Base-by-base conservation (phyloP, 108 stramenopile species). In the Cyclotella atomus region DNA sequence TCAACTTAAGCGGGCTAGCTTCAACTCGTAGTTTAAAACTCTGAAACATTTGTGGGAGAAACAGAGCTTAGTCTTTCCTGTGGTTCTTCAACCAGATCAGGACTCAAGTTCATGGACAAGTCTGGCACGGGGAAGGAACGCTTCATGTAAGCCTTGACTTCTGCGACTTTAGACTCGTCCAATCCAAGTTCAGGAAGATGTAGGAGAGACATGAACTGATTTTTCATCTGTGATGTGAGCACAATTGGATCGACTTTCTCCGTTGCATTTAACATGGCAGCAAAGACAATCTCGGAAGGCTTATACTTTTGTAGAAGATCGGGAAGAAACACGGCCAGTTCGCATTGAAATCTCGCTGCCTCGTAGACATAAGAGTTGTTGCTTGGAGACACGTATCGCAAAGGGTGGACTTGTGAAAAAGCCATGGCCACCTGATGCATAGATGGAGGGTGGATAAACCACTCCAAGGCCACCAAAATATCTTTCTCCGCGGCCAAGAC, bases 321-420 rank as follows among this genome's bases (percentile, higher is more conserved):
- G 6, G 71, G 71, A 29, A 61, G 17, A 28, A 73, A 73, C 5
- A 73, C 15, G 38, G 47, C 61, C 7, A 73, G 24, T 27, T 73
- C 71, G 44, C 61, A 30, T 54, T 73, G 71, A 54, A 54, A 63
- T 25, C 62, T 24, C 10, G 71, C 33, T 9, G 71, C 71, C 36
- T 73, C 71, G 38, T 61, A 54, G n/a, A 63, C 35, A 60, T 50
- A 63, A 36, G 36, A 28, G 20, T 33, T 43, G 5, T 36, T 14
- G 14, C 17, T 20, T 16, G 59, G 24, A 21, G 52, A 36, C 10
- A 25, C 24, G 6, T 16, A 25, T 33, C 52, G 25, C 7, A 63
- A 28, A 46, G 71, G 61, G 28, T 61, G 71, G 19, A 73, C 44
- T 29, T 54, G 20, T 15, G 61, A 32, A 41, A 52, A 73, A 9